Percentiles rank a stretch among this genome's conserved stretches.
Conservation (phyloP, 2,329 filamentous ascomycete genomes). For the Phaeosphaeria sp. region DNA sequence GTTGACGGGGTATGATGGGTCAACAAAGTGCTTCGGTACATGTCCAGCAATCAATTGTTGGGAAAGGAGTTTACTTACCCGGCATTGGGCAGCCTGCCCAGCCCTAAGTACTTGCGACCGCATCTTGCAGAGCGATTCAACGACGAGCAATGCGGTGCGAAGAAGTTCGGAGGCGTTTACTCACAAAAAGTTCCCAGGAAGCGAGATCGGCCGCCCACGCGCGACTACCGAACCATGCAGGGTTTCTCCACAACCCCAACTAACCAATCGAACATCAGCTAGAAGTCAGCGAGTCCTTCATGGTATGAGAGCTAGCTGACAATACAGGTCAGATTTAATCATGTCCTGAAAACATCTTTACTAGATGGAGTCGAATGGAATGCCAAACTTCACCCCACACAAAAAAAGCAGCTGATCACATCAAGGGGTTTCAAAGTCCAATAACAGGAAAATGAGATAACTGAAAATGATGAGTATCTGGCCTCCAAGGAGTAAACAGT, state of each 20-base stretch:
- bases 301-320: not conserved
- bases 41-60: not conserved
- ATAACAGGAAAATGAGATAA: no score
- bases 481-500: no score
- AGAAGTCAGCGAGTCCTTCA: constrained; percentile 18
- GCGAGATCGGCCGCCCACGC: constrained; percentile 35
- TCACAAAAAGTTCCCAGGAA: constrained; percentile 34
- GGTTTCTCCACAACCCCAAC: constrained; percentile 5
- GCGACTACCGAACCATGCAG: constrained; percentile 25
- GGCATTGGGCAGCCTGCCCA: constrained; percentile 39
- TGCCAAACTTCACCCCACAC: no score
- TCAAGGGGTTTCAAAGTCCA: no score
- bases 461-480: no score
- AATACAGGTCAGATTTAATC: no score
- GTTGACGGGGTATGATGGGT: not conserved
- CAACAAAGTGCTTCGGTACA: not conserved
- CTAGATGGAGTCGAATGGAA: no score
- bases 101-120: constrained; percentile 42
- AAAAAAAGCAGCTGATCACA: no score
- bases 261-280: constrained; percentile 30
- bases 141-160: constrained; percentile 22
- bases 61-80: constrained; percentile 28
- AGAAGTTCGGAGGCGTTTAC: constrained; percentile 19
- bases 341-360: no score
- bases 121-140: constrained; percentile 35